Percentiles rank a stretch among this genome's conserved stretches.
Conservation (phyloP, 164 flowering plant genomes). For the Vitis labrusca region DNA sequence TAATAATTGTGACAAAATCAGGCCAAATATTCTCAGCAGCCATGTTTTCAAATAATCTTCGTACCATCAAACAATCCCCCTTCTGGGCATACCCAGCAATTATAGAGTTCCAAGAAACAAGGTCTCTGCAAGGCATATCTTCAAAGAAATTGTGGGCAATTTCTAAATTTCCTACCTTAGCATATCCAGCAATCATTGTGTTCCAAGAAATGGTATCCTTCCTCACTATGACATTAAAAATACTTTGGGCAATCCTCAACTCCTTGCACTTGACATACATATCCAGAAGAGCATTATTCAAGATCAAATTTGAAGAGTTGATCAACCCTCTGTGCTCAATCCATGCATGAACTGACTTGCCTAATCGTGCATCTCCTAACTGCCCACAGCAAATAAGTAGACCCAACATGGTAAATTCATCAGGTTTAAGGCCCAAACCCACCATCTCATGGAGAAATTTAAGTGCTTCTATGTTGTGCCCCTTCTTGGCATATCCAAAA, state of each 20-base stretch:
- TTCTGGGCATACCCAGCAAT: slow-evolving; percentile 41
- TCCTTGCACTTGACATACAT: slow-evolving; percentile 55
- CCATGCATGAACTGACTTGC: slow-evolving; percentile 58
- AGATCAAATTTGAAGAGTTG: slow-evolving; percentile 26
- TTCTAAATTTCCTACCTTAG: slow-evolving; percentile 40
- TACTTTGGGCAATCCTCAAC: slow-evolving; percentile 30
- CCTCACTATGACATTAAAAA: slow-evolving; percentile 31
- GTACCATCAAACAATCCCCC: slow-evolving; percentile 22
- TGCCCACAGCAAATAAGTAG: slow-evolving; percentile 42
- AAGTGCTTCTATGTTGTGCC: slow-evolving; percentile 30
- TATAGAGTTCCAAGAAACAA: slow-evolving; percentile 55
- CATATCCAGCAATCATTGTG: slow-evolving; percentile 46
- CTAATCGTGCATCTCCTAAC: slow-evolving; percentile 26
- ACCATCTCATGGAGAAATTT: slow-evolving; percentile 38
- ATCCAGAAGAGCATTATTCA: slow-evolving; percentile 58
- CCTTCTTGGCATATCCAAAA: slow-evolving; percentile 38
- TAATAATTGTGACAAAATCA: slow-evolving; percentile 34
- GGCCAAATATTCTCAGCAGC: slow-evolving; percentile 26
- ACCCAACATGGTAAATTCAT: slow-evolving; percentile 47
- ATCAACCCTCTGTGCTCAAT: slow-evolving; percentile 25
- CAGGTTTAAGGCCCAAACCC: slow-evolving; percentile 34
- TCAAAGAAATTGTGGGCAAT: slow-evolving; percentile 28
- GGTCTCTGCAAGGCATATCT: slow-evolving; percentile 44
- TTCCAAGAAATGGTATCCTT: slow-evolving; percentile 58
- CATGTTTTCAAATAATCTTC: slow-evolving; percentile 32